A percentile compares a stretch with the other conserved stretches of the same genome.
Evolutionary conservation across 139 green algal species (phyloP).

Genomic region (Micromonas pusilla): DNA sequence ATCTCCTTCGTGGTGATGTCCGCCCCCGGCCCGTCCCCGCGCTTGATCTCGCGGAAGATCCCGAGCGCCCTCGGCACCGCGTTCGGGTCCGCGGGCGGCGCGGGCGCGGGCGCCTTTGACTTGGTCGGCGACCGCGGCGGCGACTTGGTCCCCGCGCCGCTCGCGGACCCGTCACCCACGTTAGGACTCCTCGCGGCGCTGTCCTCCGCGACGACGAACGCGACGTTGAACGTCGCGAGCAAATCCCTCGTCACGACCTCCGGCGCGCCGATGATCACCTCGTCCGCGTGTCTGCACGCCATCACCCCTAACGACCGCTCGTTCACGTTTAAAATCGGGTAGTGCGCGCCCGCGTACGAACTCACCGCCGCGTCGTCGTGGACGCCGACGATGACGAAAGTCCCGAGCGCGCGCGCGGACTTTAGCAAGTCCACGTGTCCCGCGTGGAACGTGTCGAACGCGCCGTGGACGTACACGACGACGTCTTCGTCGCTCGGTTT

Average conservation of each 20-base stretch:
- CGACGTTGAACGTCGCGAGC: slow-evolving; percentile 95
- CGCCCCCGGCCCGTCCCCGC: background rate
- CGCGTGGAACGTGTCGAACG: slow-evolving; percentile 96
- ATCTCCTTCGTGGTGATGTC: slow-evolving; percentile 73
- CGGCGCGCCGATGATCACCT: slow-evolving; percentile 81
- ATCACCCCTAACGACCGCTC: slow-evolving; percentile 90
- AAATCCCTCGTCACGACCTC: slow-evolving; percentile 71
- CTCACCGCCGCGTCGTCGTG: slow-evolving; percentile 88
- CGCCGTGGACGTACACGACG: slow-evolving; percentile 97
- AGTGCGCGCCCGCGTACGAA: slow-evolving; percentile 34
- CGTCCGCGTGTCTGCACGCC: slow-evolving; percentile 91
- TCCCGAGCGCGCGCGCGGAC: slow-evolving; percentile 67
- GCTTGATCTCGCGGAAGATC: background rate
- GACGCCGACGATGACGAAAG: slow-evolving; percentile 95
- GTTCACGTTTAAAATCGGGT: slow-evolving; percentile 98
- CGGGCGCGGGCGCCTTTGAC: too few species aligned
- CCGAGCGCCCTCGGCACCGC: background rate
- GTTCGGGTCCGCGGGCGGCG: background rate
- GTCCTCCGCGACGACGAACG: slow-evolving; percentile 66
- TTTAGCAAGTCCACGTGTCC: slow-evolving; percentile 59
- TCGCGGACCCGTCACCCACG: background rate
- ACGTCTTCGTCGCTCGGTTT: background rate
- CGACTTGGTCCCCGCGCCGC: too few species aligned
- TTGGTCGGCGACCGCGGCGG: slow-evolving; percentile 14
- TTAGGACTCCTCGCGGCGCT: background rate